phyloP scores from a whole-genome alignment of 164 flowering plant genomes.

The Liquidambar formosana region DNA sequence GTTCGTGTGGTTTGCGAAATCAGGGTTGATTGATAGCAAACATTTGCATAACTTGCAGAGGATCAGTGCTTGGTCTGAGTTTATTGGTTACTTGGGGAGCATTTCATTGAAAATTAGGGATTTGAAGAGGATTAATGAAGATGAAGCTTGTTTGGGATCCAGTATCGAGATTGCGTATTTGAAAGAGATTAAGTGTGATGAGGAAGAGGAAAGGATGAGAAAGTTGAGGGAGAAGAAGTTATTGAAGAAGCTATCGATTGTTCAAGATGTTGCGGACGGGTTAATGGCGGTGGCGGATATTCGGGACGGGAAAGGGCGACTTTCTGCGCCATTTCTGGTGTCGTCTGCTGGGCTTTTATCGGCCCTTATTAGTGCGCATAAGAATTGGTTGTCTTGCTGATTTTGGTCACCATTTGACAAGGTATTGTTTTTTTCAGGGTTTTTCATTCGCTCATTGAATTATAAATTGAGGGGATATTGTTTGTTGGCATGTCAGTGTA shows the following conservation, averaged over 20 bases:
- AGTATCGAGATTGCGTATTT: constrained; percentile 34
- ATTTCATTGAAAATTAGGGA: constrained; percentile 63
- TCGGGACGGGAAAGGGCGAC: constrained; percentile 65
- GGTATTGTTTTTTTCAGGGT: constrained; percentile 7
- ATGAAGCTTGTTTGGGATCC: constrained; percentile 42
- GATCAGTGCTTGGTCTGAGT: constrained; percentile 86
- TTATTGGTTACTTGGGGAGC: constrained; percentile 80
- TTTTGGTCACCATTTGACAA: not conserved
- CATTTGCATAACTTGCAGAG: constrained; percentile 42
- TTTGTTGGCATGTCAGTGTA: not conserved
- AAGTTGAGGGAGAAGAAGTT: constrained; percentile 57
- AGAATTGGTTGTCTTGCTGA: constrained; percentile 95
- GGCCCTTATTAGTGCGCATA: constrained; percentile 88
- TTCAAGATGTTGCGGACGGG: constrained; percentile 87
- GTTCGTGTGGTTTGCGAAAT: constrained; percentile 74
- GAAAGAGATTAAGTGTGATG: constrained; percentile 34
- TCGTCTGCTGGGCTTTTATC: constrained; percentile 83
- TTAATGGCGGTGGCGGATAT: constrained; percentile 82
- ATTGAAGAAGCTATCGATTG: constrained; percentile 70
- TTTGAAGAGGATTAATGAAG: constrained; percentile 48
- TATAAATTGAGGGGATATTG: not conserved
- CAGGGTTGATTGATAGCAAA: constrained; percentile 66
- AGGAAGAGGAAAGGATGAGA: constrained; percentile 33
- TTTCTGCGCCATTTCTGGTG: constrained; percentile 56
- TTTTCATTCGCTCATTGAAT: not conserved